A percentile compares a stretch with the other conserved stretches of the same genome.
These are phyloP conservation scores for Fusarium annulatum DNA, from an alignment of 2,329 filamentous ascomycete species.

Conservation along the genomic window DNA sequence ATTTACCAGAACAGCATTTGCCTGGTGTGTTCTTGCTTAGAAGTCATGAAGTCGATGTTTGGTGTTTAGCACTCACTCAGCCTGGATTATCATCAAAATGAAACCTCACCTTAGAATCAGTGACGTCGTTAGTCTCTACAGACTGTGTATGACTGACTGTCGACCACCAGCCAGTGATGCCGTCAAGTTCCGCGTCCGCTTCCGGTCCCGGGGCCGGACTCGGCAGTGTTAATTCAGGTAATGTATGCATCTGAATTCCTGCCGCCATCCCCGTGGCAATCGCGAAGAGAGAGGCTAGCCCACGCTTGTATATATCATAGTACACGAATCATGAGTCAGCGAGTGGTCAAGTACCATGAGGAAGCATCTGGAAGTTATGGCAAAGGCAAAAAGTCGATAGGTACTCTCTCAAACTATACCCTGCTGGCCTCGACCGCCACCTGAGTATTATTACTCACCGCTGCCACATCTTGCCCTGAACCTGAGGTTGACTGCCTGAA, in stretches of 20 bases:
- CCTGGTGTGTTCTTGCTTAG: not conserved
- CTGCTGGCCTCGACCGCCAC: constrained; percentile 25
- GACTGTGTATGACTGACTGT: not conserved
- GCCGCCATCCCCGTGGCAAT: constrained; percentile 1
- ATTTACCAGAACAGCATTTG: not conserved
- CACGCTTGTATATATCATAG: not conserved
- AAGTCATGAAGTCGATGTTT: not conserved
- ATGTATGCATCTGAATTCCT: not conserved
- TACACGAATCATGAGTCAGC: constrained; percentile 23
- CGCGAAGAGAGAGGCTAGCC: not conserved
- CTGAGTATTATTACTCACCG: constrained; percentile 4
- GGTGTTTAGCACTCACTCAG: constrained; percentile 9
- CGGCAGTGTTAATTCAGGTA: constrained; percentile 9
- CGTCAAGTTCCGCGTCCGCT: constrained; percentile 9
- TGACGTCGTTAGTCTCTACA: constrained; percentile 16
- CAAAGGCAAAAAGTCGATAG: not conserved
- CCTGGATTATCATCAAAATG: not conserved
- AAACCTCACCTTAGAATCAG: not conserved
- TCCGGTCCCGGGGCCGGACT: constrained; percentile 4
- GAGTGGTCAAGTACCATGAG: not conserved
- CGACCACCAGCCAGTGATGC: constrained; percentile 20
- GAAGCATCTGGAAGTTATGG: constrained; percentile 27
- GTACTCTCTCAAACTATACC: not conserved
- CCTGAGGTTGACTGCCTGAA: not conserved
- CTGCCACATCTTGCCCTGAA: not conserved